Evolutionary conservation across 345 rosid species (phyloP).

Genomic region (Nephelium lappaceum): DNA sequence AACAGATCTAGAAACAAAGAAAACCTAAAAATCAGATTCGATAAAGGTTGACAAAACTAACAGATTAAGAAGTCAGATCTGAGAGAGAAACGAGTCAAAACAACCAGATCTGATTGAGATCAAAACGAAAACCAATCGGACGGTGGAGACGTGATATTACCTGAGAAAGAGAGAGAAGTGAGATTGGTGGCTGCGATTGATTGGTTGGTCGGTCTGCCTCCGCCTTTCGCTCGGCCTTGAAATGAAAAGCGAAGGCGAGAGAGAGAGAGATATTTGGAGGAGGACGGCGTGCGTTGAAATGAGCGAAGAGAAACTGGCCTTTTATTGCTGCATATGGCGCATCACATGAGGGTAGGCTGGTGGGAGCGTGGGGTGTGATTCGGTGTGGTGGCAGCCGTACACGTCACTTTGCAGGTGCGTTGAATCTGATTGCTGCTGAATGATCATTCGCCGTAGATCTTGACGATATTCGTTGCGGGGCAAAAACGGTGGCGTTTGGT

Average conservation of each 20-base stretch:
- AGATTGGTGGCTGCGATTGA: constrained; percentile 18
- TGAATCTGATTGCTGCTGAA: constrained; percentile 3
- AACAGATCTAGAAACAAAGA: background rate
- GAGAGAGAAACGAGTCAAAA: background rate
- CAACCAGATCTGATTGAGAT: constrained; percentile 25
- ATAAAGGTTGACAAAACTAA: background rate
- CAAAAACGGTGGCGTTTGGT: background rate
- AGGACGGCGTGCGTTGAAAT: constrained; percentile 34
- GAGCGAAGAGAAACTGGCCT: constrained; percentile 1
- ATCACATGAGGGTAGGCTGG: background rate
- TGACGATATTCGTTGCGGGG: background rate
- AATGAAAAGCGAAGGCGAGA: constrained; percentile 23
- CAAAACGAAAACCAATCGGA: background rate
- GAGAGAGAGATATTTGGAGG: constrained; percentile 16
- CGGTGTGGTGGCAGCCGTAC: background rate
- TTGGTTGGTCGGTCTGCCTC: constrained; percentile 13
- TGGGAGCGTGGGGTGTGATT: constrained; percentile 2
- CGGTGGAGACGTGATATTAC: background rate
- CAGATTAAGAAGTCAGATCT: constrained; percentile 12
- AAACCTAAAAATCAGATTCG: background rate
- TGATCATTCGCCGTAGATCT: background rate
- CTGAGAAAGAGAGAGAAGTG: background rate
- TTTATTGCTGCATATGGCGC: constrained; percentile 29
- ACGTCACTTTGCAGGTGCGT: background rate
- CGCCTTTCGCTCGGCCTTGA: constrained; percentile 39